Percentiles rank a stretch among this genome's conserved stretches.
These are phyloP conservation scores for Fusarium odoratissimum DNA, from an alignment of 2,329 filamentous ascomycete species.

Conservation along the genomic window DNA sequence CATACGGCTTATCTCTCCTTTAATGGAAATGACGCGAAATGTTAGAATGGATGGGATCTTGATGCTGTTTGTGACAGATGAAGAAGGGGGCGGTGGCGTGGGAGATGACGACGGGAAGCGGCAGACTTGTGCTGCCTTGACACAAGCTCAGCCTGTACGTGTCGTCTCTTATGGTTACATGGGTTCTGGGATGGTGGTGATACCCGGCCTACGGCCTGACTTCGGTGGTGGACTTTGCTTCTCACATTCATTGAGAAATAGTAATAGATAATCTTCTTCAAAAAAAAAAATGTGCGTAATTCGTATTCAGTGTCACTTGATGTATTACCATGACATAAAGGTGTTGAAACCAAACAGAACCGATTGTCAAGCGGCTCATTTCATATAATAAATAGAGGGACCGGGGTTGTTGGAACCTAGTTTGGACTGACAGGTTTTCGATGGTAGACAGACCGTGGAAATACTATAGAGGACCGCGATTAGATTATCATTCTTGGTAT, in stretches of 20 bases:
- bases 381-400: not conserved
- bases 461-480: not conserved
- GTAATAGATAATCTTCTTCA: slow-evolving; percentile 48
- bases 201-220: slow-evolving; percentile 42
- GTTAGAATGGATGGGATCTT: slow-evolving; percentile 42
- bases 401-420: not conserved
- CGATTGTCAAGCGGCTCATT: not conserved
- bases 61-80: slow-evolving; percentile 27
- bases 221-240: slow-evolving; percentile 43
- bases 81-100: slow-evolving; percentile 22
- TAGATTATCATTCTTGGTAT: not conserved
- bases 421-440: not conserved
- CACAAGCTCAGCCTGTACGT: not conserved
- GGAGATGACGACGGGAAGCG: slow-evolving; percentile 21
- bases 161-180: slow-evolving; percentile 25
- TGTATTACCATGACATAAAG: not conserved
- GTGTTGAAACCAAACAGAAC: not conserved
- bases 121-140: slow-evolving; percentile 19
- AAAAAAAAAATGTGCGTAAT: not conserved
- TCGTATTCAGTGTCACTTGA: not conserved
- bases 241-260: slow-evolving; percentile 48
- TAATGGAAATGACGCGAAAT: slow-evolving; percentile 50
- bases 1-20: slow-evolving; percentile 52
- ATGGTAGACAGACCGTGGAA: too few species aligned
- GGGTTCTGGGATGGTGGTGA: slow-evolving; percentile 41